Evolutionary conservation across 306 rosid genomes (phyloP), one percentile per base, ranked within the genome.

Genomic region (Ceratonia siliqua): DNA sequence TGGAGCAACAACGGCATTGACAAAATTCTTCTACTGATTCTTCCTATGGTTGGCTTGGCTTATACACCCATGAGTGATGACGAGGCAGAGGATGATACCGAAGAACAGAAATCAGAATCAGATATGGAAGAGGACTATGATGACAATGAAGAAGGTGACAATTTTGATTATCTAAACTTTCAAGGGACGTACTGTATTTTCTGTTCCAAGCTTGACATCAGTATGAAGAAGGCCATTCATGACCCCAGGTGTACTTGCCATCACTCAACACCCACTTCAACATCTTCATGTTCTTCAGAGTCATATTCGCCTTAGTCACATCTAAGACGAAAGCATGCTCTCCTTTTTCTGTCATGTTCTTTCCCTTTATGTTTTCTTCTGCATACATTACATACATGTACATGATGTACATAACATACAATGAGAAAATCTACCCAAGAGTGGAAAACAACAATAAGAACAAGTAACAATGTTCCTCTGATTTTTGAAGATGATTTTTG

Each of bases 201-300:
- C 38, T 92, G 98, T 81, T 86, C 96, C 24, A 88, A 92, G 80
- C 69, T 88, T 55, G 87, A 88, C 74, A 82, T 54, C 15, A 58
- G 70, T 49, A 79, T 63, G 77, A 84, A 66, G 45, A 87, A 74
- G 79, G 85, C 50, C 32, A 84, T 85, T 43, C 98, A 92, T 76
- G 82, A 82, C 33, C 89, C 87, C 58, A 55, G 52, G 10, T 90
- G 96, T 75, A 70, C 82, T 46, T 88, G 96, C 66, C 75, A 49
- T 77, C 58, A 58, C 63, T 82, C 85, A 56, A 75, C 82, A 24
- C 20, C 75, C 5, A 15, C 71, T 27, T 83, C 94, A 69, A 62
- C 85, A 52, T 80, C 85, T 27, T 43, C 61, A 38, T 33, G 18
- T 14, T 53, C 45, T 30, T 58, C 82, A 22, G 77, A 82, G 46